These are phyloP conservation scores for Colletotrichum sp. DNA, from an alignment of 2,329 filamentous ascomycete species.

Conservation along the genomic window DNA sequence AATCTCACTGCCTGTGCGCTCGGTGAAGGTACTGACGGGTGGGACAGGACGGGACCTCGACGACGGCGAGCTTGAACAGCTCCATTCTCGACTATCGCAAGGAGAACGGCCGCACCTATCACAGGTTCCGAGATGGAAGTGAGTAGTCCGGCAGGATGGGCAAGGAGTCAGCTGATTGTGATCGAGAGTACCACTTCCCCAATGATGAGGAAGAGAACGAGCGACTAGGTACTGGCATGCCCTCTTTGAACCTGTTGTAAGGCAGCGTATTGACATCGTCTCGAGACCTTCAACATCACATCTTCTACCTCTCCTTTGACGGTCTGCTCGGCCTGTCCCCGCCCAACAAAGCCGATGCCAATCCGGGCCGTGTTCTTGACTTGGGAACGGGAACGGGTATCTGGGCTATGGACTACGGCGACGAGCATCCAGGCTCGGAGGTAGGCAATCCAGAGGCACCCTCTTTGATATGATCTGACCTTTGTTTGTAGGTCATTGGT, in stretches of 20 bases:
- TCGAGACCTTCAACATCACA: slow-evolving; percentile 57
- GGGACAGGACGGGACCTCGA: neutral
- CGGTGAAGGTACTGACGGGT: neutral
- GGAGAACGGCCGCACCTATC: slow-evolving; percentile 22
- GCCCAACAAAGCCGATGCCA: slow-evolving; percentile 19
- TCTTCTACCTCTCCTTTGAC: slow-evolving; percentile 51
- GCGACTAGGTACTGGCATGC: neutral
- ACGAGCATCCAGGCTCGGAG: slow-evolving; percentile 36
- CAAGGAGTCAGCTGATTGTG: neutral
- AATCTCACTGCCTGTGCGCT: neutral
- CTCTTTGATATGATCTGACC: neutral
- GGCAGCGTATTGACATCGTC: neutral
- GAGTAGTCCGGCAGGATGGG: neutral
- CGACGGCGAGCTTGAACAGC: slow-evolving; percentile 35
- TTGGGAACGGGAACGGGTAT: slow-evolving; percentile 33
- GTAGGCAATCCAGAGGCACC: neutral
- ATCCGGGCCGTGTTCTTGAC: slow-evolving; percentile 25
- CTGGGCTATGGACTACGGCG: slow-evolving; percentile 47
- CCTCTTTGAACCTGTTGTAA: too few relatives aligned
- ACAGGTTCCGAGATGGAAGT: slow-evolving; percentile 26
- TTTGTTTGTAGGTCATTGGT: slow-evolving; percentile 31
- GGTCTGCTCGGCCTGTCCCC: slow-evolving; percentile 16
- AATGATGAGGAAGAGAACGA: slow-evolving; percentile 22
- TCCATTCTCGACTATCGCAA: slow-evolving; percentile 29
- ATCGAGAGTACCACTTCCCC: slow-evolving; percentile 22